Conservation (phyloP, 257 asterid species). For the Parsonsia alboflavescens region DNA sequence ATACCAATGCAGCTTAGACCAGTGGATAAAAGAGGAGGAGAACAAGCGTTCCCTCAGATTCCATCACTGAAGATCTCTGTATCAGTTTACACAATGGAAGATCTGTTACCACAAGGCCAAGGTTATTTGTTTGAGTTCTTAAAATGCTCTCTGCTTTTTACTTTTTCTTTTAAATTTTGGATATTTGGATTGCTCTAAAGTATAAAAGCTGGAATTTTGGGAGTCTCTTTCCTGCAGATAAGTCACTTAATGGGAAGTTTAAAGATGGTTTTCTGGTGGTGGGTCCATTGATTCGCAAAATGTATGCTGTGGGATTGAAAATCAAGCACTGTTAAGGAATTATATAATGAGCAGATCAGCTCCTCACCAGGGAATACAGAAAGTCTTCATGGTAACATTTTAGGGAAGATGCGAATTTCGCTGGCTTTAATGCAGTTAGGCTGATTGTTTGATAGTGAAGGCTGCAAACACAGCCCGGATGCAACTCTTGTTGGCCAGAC, state of each 20-base stretch:
- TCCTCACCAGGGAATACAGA: constrained; percentile 8
- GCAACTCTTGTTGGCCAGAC: constrained; percentile 32
- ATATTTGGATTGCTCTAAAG: background rate
- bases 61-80: constrained; percentile 8
- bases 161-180: background rate
- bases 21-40: background rate
- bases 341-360: background rate
- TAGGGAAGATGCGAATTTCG: constrained; percentile 65
- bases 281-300: background rate
- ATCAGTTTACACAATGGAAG: constrained; percentile 2
- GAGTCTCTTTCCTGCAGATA: background rate
- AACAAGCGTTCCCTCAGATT: background rate
- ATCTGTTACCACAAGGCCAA: constrained; percentile 6
- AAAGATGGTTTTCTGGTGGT: background rate
- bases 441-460: constrained; percentile 78
- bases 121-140: background rate
- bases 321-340: constrained; percentile 10
- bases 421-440: constrained; percentile 68
- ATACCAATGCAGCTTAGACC: constrained; percentile 17
- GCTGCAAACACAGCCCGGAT: constrained; percentile 79
- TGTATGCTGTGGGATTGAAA: constrained; percentile 16
- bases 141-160: background rate
- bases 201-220: background rate
- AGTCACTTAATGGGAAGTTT: background rate
- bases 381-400: constrained; percentile 71